These are phyloP conservation scores for Coemansia sp. DNA, from an alignment of 192 early-diverging fungal genomes.

Conservation along the genomic window DNA sequence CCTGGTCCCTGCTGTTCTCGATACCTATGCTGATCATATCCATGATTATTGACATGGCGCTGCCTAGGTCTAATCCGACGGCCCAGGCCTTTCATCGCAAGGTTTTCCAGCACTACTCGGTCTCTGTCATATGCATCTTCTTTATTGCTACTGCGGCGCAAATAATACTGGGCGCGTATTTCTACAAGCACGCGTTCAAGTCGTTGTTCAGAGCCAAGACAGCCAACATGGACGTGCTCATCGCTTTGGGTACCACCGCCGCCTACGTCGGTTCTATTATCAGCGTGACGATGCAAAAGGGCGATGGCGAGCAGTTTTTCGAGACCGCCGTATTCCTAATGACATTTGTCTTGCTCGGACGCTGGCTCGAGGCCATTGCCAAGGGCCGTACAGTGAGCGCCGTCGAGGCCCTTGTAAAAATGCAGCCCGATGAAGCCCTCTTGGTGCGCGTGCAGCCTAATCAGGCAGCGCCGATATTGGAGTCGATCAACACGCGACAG, in stretches of 20 bases:
- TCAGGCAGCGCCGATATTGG: conserved; percentile 10
- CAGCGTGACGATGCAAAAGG: conserved; percentile 58
- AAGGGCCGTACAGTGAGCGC: conserved; percentile 85
- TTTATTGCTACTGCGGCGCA: conserved; percentile 86
- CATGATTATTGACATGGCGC: conserved; percentile 62
- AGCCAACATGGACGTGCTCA: conserved; percentile 96
- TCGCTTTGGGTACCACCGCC: conserved; percentile 83
- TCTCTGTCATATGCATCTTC: conserved; percentile 60
- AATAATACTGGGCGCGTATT: conserved; percentile 81
- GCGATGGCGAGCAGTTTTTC: conserved; percentile 81
- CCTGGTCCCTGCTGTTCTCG: conserved; percentile 66
- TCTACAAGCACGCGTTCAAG: conserved; percentile 80
- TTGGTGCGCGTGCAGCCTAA: conserved; percentile 14
- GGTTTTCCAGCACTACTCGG: conserved; percentile 45
- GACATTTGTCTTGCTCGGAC: conserved; percentile 88
- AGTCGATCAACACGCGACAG: conserved; percentile 32
- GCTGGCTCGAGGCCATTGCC: conserved; percentile 91
- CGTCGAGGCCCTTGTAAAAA: conserved; percentile 72
- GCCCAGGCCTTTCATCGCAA: conserved; percentile 39
- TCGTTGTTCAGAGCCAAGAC: conserved; percentile 72
- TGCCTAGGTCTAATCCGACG: conserved; percentile 37
- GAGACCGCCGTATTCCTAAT: conserved; percentile 93
- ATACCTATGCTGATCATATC: conserved; percentile 73
- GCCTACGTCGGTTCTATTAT: conserved; percentile 82
- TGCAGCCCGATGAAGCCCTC: conserved; percentile 56